Evolutionary conservation across 805 yeast species (phyloP), one percentile per base, ranked within the genome.

Genomic region (Scheffersomyces ergatensis): DNA sequence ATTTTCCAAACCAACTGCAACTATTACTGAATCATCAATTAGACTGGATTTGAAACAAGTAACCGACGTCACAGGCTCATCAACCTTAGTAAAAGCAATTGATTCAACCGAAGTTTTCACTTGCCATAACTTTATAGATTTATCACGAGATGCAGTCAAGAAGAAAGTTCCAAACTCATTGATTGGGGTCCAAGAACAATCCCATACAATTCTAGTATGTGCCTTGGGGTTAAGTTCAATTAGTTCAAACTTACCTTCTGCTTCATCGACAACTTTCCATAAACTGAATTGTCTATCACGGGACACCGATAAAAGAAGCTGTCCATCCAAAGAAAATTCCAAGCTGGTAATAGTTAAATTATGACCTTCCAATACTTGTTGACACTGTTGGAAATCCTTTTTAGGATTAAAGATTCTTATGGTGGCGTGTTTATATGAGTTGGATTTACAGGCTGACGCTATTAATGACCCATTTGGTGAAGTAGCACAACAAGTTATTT

Each of bases 141-240:
- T 85, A 60, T 93, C 99, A 60, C 99, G 78, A 2, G 96, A 83
- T 0, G 84, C 95, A 0, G 97, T 90, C 13, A 86, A 73, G 54
- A 92, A 90, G n/a, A 59, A 58, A 18, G 46, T 36, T 3, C 57
- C 58, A 11, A 51, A 48, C 3, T 41, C 27, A n/a, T 53, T 44
- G 6, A 15, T 12, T 4, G 89, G 88, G 0, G 82, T 67, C 96
- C 97, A 93, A 29, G 85, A 77, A 57, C 92, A 83, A 65, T 93
- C 98, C 99, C 99, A 95, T 33, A 93, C 79, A 52, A 93, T 92
- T 62, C 97, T 79, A 2, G 84, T 62, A 57, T 95, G 99, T 0
- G 97, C 97, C 58, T 85, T 88, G 26, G 78, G 78, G 40, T 76
- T 72, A 15, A 63, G 58, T 40, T 78, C 60, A 15, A 63, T 58